Percentiles rank a stretch among this genome's conserved stretches.
These are phyloP conservation scores for Salix purpurea DNA, from an alignment of 345 rosid genomes.

Conservation along the genomic window DNA sequence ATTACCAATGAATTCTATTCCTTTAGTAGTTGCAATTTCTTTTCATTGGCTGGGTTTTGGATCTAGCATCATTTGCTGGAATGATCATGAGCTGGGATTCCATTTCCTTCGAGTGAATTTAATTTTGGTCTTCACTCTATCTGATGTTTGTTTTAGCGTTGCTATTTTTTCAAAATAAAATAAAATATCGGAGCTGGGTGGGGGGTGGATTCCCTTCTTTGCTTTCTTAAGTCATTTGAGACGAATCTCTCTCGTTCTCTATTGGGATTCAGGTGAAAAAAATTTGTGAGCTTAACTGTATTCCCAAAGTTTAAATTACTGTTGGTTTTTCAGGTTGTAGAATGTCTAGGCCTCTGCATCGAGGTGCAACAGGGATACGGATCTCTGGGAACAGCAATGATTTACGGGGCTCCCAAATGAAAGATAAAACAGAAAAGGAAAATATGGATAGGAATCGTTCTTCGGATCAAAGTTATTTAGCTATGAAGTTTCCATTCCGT, in stretches of 20 bases:
- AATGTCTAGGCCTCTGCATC: conserved; percentile 80
- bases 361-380: conserved; percentile 61
- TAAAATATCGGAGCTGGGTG: not conserved
- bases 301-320: not conserved
- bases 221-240: not conserved
- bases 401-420: conserved; percentile 68
- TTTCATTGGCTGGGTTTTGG: conserved; percentile 20
- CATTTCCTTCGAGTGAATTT: not conserved
- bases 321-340: conserved; percentile 34
- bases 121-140: not conserved
- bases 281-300: not conserved
- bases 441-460: conserved; percentile 56
- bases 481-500: conserved; percentile 56
- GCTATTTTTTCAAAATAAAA: not conserved
- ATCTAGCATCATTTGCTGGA: conserved; percentile 28
- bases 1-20: not conserved
- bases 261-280: not conserved
- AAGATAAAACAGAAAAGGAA: conserved; percentile 67
- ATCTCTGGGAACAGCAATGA: conserved; percentile 58
- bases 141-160: not conserved
- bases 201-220: not conserved
- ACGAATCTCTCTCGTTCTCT: not conserved
- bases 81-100: conserved; percentile 14
- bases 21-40: not conserved
- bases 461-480: conserved; percentile 39